Evolutionary conservation across 208 protist genomes (phyloP).

Genomic region (Trypanosomatidae sp.): DNA sequence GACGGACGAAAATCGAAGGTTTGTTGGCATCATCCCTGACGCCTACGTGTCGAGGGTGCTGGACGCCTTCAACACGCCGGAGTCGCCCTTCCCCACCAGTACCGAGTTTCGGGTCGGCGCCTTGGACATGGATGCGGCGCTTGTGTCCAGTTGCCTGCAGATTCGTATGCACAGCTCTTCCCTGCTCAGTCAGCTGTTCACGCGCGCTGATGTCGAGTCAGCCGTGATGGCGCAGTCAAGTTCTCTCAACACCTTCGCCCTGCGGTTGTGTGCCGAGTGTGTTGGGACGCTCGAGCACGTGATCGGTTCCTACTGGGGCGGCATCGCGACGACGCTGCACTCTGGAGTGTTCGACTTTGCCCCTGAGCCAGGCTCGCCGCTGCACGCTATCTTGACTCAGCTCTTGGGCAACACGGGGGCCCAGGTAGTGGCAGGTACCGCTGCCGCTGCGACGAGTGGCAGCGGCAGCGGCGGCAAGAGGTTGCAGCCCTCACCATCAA

Average conservation of each 20-base stretch:
- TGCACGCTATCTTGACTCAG: conserved; percentile 46
- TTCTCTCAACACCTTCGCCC: conserved; percentile 55
- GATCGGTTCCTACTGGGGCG: conserved; percentile 82
- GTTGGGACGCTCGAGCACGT: conserved; percentile 71
- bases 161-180: conserved; percentile 50
- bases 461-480: background rate
- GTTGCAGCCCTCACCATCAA: conserved; percentile 28
- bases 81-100: conserved; percentile 42
- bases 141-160: conserved; percentile 73
- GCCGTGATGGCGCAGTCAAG: conserved; percentile 46
- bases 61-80: conserved; percentile 64
- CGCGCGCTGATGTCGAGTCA: conserved; percentile 50
- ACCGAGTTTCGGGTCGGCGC: conserved; percentile 59
- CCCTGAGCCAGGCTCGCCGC: conserved; percentile 27
- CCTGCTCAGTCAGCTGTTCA: conserved; percentile 66
- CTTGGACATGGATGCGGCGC: conserved; percentile 62
- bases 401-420: conserved; percentile 11
- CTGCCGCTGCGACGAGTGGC: conserved; percentile 4
- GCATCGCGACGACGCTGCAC: conserved; percentile 71
- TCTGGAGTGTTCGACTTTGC: conserved; percentile 67
- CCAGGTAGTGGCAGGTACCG: conserved; percentile 1
- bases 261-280: conserved; percentile 52
- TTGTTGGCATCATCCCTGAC: conserved; percentile 14
- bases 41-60: conserved; percentile 43
- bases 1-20: background rate